These are phyloP conservation scores for Boletus tomentosulus DNA, from an alignment of 768 basidiomycete species.

Conservation along the genomic window DNA sequence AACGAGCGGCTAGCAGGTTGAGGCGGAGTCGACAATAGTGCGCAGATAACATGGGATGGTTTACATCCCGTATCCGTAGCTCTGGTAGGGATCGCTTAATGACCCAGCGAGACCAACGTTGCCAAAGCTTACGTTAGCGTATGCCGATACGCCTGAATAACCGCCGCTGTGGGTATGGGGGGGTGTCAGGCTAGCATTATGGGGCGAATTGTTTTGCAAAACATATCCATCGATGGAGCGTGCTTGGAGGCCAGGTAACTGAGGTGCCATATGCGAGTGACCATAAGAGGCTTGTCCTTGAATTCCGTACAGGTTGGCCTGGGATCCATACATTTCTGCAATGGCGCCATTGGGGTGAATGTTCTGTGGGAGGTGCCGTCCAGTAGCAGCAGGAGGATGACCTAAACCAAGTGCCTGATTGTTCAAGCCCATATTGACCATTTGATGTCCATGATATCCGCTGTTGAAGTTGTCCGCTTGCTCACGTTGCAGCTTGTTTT, in stretches of 20 bases:
- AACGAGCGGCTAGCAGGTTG: constrained; percentile 22
- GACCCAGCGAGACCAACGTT: constrained; percentile 46
- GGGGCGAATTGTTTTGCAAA: constrained; percentile 65
- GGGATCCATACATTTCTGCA: constrained; percentile 61
- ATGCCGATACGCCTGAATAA: constrained; percentile 54
- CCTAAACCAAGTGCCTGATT: constrained; percentile 51
- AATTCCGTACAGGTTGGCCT: constrained; percentile 59
- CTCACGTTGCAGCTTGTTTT: constrained; percentile 96
- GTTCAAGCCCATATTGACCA: constrained; percentile 52
- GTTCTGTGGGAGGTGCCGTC: constrained; percentile 54
- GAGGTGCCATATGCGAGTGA: constrained; percentile 51
- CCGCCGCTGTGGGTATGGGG: constrained; percentile 50
- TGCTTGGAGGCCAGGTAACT: constrained; percentile 58
- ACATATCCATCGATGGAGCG: constrained; percentile 81
- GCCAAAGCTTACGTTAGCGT: constrained; percentile 52
- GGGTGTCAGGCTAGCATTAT: constrained; percentile 59
- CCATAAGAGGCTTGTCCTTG: constrained; percentile 54
- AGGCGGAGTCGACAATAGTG: constrained; percentile 23
- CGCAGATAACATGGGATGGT: constrained; percentile 15
- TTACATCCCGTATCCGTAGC: constrained; percentile 82
- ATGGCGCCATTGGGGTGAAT: constrained; percentile 52
- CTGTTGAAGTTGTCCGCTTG: constrained; percentile 65
- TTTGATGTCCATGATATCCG: constrained; percentile 57
- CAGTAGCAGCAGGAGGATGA: constrained; percentile 37
- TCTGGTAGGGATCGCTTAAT: constrained; percentile 73